phyloP scores from a whole-genome alignment of 2,329 filamentous ascomycete species.

The Gaeumannomyces tritici region DNA sequence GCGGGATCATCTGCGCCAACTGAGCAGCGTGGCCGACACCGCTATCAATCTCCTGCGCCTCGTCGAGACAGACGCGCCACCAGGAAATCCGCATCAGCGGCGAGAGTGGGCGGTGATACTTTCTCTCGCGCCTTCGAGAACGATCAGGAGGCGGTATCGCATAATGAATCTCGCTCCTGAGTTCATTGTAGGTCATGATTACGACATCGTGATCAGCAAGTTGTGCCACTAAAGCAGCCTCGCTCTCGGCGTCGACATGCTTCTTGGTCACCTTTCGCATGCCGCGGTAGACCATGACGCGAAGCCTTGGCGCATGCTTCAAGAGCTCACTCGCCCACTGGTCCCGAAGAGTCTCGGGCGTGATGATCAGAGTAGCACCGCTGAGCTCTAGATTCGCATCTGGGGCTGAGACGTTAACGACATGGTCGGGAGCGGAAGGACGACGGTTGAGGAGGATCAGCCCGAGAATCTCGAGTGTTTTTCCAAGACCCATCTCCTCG shows the following conservation, averaged over 20 bases:
- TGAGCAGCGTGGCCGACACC: slow-evolving; percentile 75
- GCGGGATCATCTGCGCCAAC: slow-evolving; percentile 70
- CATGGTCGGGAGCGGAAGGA: slow-evolving; percentile 5
- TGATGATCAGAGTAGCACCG: slow-evolving; percentile 51
- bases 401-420: slow-evolving; percentile 14
- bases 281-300: slow-evolving; percentile 48
- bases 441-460: slow-evolving; percentile 57
- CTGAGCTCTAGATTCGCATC: slow-evolving; percentile 35
- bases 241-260: slow-evolving; percentile 21
- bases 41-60: slow-evolving; percentile 88
- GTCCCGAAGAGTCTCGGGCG: slow-evolving; percentile 42
- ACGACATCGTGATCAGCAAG: slow-evolving; percentile 51
- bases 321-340: slow-evolving; percentile 55
- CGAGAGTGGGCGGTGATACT: slow-evolving; percentile 57
- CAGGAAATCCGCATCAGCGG: slow-evolving; percentile 74
- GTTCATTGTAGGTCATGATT: slow-evolving; percentile 56
- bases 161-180: slow-evolving; percentile 75
- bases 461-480: slow-evolving; percentile 67
- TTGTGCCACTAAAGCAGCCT: slow-evolving; percentile 28
- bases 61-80: slow-evolving; percentile 76
- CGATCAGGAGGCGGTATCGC: slow-evolving; percentile 62
- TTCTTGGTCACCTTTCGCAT: neutral
- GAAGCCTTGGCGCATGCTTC: slow-evolving; percentile 47
- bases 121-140: slow-evolving; percentile 52
- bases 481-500: slow-evolving; percentile 78